Conservation (phyloP, 163 green algal species). For the Scenedesmus sp. region DNA sequence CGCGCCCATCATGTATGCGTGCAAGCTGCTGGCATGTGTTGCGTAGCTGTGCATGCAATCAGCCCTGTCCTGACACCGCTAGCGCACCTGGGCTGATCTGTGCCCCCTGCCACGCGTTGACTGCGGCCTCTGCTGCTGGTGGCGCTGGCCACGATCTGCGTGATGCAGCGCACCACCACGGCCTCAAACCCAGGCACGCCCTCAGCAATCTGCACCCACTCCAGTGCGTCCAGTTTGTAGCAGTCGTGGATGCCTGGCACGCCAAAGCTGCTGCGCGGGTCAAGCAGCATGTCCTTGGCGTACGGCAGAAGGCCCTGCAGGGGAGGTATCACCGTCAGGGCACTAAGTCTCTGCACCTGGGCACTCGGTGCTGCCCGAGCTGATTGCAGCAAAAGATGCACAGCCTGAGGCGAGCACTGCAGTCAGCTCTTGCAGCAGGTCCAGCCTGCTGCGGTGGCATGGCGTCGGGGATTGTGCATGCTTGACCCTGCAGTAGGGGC, state of each 20-base stretch:
- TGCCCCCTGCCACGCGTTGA: background rate
- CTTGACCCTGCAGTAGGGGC: too few species aligned
- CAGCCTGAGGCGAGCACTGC: background rate
- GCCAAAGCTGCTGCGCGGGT: conserved; percentile 41
- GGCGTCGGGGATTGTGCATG: too few species aligned
- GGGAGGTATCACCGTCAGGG: background rate
- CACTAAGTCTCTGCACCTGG: background rate
- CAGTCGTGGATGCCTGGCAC: conserved; percentile 36
- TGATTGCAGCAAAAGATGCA: background rate
- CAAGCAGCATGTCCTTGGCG: conserved; percentile 48
- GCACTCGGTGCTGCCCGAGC: background rate
- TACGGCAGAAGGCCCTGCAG: conserved; percentile 44
- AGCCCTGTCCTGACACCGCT: background rate
- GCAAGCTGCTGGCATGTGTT: background rate
- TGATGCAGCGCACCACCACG: conserved; percentile 42
- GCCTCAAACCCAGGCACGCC: conserved; percentile 49
- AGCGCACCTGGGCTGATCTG: conserved; percentile 23
- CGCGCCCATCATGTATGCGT: too few species aligned
- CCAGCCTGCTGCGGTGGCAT: too few species aligned
- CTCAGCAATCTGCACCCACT: conserved; percentile 51
- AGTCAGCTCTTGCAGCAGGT: too few species aligned
- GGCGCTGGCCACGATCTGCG: conserved; percentile 37
- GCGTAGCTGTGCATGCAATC: background rate
- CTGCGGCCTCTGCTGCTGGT: conserved; percentile 15
- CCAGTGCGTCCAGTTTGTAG: conserved; percentile 39